Conservation (phyloP, 2,329 filamentous ascomycete species). For the Aspergillus sp. region DNA sequence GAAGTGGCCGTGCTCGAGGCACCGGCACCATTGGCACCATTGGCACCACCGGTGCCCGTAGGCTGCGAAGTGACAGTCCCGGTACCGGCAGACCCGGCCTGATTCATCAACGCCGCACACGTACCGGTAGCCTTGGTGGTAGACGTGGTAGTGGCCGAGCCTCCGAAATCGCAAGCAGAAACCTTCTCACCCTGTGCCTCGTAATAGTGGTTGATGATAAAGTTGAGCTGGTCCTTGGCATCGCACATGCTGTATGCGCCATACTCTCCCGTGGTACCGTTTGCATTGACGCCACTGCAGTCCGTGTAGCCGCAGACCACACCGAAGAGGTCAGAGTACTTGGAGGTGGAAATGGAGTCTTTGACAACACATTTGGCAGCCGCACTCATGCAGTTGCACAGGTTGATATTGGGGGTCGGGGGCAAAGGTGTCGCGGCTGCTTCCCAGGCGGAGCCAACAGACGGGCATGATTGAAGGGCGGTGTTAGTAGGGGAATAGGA, state of each 20-base stretch:
- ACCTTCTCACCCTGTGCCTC: conserved; percentile 27
- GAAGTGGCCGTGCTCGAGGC: conserved; percentile 5
- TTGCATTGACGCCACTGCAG: conserved; percentile 33
- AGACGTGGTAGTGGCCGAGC: conserved; percentile 32
- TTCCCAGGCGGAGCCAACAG: conserved; percentile 55
- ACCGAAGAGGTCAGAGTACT: conserved; percentile 52
- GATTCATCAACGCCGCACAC: conserved; percentile 31
- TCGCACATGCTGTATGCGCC: conserved; percentile 42
- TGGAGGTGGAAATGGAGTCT: conserved; percentile 19
- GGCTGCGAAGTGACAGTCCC: conserved; percentile 32
- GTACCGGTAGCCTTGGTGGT: conserved; percentile 27
- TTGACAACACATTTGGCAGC: conserved; percentile 62
- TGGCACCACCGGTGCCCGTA: conserved; percentile 18
- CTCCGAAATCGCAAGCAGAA: conserved; percentile 36
- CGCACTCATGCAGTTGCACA: conserved; percentile 77
- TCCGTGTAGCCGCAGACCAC: conserved; percentile 33
- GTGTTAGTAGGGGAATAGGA: conserved; percentile 67
- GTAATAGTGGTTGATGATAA: conserved; percentile 40
- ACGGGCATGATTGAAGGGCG: conserved; percentile 60
- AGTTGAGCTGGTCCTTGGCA: conserved; percentile 35
- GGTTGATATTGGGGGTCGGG: conserved; percentile 63
- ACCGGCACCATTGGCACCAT: conserved; percentile 1
- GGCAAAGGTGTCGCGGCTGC: conserved; percentile 59
- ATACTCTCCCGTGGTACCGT: conserved; percentile 35
- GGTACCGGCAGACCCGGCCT: conserved; percentile 34